Evolutionary conservation across 2,329 filamentous ascomycete genomes (phyloP), one percentile per base, ranked within the genome.

Genomic region (Colletotrichum graminicola): DNA sequence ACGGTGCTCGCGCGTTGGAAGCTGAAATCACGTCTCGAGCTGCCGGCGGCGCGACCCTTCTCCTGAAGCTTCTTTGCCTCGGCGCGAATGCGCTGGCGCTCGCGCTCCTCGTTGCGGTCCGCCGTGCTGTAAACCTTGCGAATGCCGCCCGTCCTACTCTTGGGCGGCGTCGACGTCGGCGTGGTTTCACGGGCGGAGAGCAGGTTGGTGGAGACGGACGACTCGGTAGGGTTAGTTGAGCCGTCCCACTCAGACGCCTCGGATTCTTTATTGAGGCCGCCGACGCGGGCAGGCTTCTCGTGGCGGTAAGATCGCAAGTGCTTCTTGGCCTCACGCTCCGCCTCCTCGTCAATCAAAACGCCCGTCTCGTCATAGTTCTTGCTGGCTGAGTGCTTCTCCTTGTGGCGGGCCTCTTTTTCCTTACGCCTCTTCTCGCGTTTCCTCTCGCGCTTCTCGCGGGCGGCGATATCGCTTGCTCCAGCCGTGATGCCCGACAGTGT

Each of bases 201-300:
- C 49, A 92, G 85, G 74, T 93, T 88, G 73, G 90, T 87, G 75
- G 86, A 88, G 47, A 90, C 89, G n/a, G 85, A 88, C 43, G 90
- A 91, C 77, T 88, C 88, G 75, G 91, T 90, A 60, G 91, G 92
- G 80, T 89, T 90, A 23, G 87, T 89, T 16, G 86, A 89, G 55
- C 93, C 93, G 78, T 97, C 93, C 87, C 94, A 97, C 75, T 89
- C 85, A 71, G 90, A 93, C 72, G 91, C 93, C 75, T 98, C 95
- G 54, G 91, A 87, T 75, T 92, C 87, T 76, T 92, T 91, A 82
- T 98, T 98, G 80, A 98, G 84, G 26, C 95, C 95, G 45, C 95
- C 95, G 2, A 98, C 94, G 62, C 93, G 89, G 0, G 95, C 95
- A 2, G 94, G 85, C 80, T 92, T 93, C 83, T 98, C 95, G 78